Evolutionary conservation across 768 basidiomycete species (phyloP).

Genomic region (Gymnopilus junonius): DNA sequence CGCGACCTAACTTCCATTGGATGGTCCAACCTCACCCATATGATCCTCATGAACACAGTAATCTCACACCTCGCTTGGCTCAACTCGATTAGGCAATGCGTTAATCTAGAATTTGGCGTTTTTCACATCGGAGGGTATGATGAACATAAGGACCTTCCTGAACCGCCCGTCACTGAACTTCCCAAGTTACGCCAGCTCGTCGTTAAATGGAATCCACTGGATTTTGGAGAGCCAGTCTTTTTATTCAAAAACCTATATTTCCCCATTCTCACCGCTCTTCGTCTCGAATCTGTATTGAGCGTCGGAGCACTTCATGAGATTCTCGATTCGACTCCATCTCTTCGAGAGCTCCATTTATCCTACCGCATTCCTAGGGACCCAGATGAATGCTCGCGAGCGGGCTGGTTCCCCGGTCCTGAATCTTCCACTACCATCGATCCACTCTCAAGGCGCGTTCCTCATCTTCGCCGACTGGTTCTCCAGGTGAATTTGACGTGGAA

Average conservation of each 20-base stretch:
- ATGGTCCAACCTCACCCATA: neutral
- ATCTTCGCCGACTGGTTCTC: neutral
- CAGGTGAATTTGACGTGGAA: neutral
- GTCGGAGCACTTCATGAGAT: neutral
- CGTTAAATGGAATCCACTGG: neutral
- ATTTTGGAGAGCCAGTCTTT: neutral
- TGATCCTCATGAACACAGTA: neutral
- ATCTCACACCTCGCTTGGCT: neutral
- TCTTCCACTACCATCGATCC: neutral
- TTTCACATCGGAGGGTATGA: neutral
- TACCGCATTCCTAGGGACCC: neutral
- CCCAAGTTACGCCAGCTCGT: neutral
- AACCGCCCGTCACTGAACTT: neutral
- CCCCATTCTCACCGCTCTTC: neutral
- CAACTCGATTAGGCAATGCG: neutral
- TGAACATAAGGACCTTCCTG: neutral
- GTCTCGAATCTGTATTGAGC: neutral
- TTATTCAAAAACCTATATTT: neutral
- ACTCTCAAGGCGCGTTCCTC: neutral
- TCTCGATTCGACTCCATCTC: neutral
- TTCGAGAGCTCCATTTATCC: neutral
- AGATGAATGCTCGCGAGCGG: neutral
- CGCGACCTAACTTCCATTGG: neutral
- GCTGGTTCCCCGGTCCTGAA: neutral
- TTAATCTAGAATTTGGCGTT: neutral